Conservation (phyloP, 306 rosid genomes). For the Vigna nakashimae region DNA sequence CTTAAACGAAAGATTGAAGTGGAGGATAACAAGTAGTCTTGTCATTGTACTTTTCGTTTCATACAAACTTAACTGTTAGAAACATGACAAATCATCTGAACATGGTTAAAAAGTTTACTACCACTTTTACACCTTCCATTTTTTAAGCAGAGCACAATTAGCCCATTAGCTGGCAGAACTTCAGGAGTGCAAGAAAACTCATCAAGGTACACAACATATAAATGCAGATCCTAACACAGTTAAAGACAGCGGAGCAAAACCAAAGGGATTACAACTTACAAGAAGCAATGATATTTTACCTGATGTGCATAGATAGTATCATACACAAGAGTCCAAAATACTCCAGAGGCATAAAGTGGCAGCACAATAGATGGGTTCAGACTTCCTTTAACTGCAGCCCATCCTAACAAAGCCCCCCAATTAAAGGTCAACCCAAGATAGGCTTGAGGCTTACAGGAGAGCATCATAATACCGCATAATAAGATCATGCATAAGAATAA, state of each 20-base stretch:
- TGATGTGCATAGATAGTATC: constrained; percentile 98
- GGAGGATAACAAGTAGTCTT: constrained; percentile 27
- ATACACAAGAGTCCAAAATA: constrained; percentile 92
- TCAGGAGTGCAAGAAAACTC: constrained; percentile 22
- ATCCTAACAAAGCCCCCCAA: constrained; percentile 96
- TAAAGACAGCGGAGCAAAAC: constrained; percentile 31
- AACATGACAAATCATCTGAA: constrained; percentile 24
- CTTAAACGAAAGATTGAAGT: constrained; percentile 30
- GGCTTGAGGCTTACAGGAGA: constrained; percentile 79
- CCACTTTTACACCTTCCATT: background rate
- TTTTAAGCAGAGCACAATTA: constrained; percentile 10
- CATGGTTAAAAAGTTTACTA: constrained; percentile 29
- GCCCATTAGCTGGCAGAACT: constrained; percentile 12
- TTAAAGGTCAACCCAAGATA: constrained; percentile 89
- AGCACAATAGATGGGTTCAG: constrained; percentile 80
- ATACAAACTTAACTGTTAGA: constrained; percentile 9
- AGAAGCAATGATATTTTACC: constrained; percentile 56
- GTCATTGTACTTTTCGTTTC: constrained; percentile 31
- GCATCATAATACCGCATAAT: constrained; percentile 33
- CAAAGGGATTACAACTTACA: background rate
- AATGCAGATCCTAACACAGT: constrained; percentile 12
- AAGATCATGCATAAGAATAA: constrained; percentile 31
- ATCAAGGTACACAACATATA: constrained; percentile 6
- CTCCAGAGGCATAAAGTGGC: constrained; percentile 86
- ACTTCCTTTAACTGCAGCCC: constrained; percentile 87